Base-by-base conservation (phyloP, 257 asterid species). In the Fraxinus americana region DNA sequence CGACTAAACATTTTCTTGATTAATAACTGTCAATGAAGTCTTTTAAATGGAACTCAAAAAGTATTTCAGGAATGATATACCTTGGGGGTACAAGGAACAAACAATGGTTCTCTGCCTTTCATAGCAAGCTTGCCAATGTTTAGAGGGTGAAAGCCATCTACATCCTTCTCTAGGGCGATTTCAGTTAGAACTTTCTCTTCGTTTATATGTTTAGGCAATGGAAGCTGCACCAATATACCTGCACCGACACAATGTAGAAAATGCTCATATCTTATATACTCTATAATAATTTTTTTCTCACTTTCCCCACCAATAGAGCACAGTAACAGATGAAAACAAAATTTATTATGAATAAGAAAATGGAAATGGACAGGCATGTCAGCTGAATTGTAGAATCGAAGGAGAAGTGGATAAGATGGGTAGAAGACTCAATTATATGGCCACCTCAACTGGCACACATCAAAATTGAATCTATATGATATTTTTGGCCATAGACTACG, bases 41-140 rank as follows among this genome's bases (percentile, higher is more conserved):
- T 61, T 61, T 61, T 21, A 61, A 21, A 16, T 21, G 17, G 32
- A 59, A 8, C 13, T 59, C 29, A 59, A 72, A 72, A 71, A 57
- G 69, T 27, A 70, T 59, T 36, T 29, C 34, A 30, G 36, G 30
- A 38, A 38, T 5, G 30, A n/a, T 70, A 71, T 54, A 90, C 99
- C 98, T 92, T 93, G 61, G 99, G 99, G 67, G 97, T 93, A 93
- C 98, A 93, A 48, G 99, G 99, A 83, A 86, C 90, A 85, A 91
- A 95, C 72, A 93, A 78, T 70, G 99, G 99, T 75, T 93, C 92
- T 88, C 97, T 88, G 87, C 98, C 98, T 83, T 91, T 95, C 99
- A 95, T 95, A n/a, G 99, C 98, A 84, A 95, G 92, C 87, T 93
- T 93, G 80, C 99, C 98, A 72, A 95, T 91, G 87, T 95, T 92